phyloP scores from a whole-genome alignment of 2,329 filamentous ascomycete genomes.

The Rhytidhysteron rufulum region DNA sequence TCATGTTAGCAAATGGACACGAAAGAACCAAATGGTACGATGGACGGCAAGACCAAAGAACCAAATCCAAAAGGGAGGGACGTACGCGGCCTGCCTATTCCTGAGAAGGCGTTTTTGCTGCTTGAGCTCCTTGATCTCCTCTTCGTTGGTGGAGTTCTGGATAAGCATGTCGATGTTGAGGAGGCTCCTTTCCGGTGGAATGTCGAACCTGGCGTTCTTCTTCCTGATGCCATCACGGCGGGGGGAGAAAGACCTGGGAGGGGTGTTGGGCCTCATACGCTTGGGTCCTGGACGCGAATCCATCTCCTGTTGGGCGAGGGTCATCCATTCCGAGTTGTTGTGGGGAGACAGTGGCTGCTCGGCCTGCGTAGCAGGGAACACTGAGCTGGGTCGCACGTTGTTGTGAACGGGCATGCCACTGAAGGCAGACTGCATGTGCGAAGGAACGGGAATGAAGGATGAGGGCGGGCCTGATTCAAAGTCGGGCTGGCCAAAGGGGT shows the following conservation, averaged over 20 bases:
- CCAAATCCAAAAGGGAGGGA: slow-evolving; percentile 44
- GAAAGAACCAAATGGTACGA: slow-evolving; percentile 25
- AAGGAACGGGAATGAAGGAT: slow-evolving; percentile 40
- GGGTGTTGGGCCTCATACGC: slow-evolving; percentile 63
- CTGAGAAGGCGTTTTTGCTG: slow-evolving; percentile 92
- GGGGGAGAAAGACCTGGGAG: slow-evolving; percentile 71
- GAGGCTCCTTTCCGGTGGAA: slow-evolving; percentile 87
- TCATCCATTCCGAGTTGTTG: slow-evolving; percentile 57
- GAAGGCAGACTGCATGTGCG: slow-evolving; percentile 34
- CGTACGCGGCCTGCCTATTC: slow-evolving; percentile 93
- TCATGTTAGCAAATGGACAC: slow-evolving; percentile 34
- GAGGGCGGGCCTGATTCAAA: slow-evolving; percentile 45
- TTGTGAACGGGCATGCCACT: slow-evolving; percentile 33
- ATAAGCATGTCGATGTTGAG: slow-evolving; percentile 95
- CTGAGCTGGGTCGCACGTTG: slow-evolving; percentile 46
- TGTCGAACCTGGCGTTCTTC: slow-evolving; percentile 98
- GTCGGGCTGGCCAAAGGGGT: slow-evolving; percentile 53
- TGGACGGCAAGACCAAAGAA: slow-evolving; percentile 15
- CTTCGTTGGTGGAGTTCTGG: slow-evolving; percentile 78
- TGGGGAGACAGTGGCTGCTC: slow-evolving; percentile 58
- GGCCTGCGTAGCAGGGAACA: slow-evolving; percentile 43
- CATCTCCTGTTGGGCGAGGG: slow-evolving; percentile 49
- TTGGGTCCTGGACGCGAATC: slow-evolving; percentile 46
- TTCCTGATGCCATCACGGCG: slow-evolving; percentile 84
- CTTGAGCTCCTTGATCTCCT: slow-evolving; percentile 96